These are phyloP conservation scores for Verticillium nonalfalfae DNA, from an alignment of 2,329 filamentous ascomycete species.

Conservation along the genomic window DNA sequence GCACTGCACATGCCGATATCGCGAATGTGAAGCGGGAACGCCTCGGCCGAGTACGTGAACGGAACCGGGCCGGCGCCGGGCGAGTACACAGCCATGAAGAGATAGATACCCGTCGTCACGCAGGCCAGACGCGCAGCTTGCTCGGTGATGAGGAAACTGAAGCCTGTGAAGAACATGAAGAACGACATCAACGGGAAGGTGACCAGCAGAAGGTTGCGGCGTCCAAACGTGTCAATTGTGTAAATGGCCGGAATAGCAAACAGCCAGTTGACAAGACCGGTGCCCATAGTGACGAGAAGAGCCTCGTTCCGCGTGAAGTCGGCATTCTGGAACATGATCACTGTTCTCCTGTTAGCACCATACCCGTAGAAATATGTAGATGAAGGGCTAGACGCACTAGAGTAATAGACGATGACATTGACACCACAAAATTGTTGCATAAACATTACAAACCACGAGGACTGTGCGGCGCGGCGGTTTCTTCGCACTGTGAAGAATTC, in stretches of 20 bases:
- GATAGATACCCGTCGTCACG: conserved; percentile 29
- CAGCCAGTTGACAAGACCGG: conserved; percentile 50
- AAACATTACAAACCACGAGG: conserved; percentile 29
- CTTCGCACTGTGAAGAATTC: conserved; percentile 29
- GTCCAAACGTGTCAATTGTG: conserved; percentile 54
- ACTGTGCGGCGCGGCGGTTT: conserved; percentile 27
- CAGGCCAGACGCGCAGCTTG: conserved; percentile 19
- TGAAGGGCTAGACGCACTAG: conserved; percentile 22
- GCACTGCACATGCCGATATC: conserved; percentile 43
- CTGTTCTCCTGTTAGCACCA: neutral
- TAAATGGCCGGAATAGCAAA: conserved; percentile 52
- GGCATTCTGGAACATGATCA: conserved; percentile 27
- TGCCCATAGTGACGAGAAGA: conserved; percentile 49
- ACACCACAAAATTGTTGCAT: conserved; percentile 33
- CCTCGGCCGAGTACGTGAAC: conserved; percentile 54
- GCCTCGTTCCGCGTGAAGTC: conserved; percentile 33
- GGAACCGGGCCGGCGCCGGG: conserved; percentile 52
- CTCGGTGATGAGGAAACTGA: conserved; percentile 36
- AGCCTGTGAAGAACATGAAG: conserved; percentile 46
- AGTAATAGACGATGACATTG: conserved; percentile 53
- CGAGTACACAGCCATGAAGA: conserved; percentile 33
- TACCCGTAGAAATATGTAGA: neutral
- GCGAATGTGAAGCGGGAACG: conserved; percentile 50
- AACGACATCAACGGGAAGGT: conserved; percentile 53
- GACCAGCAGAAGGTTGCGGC: conserved; percentile 47